Base-by-base conservation (phyloP, 192 early-diverging fungal species). In the Kappamyces sp. region DNA sequence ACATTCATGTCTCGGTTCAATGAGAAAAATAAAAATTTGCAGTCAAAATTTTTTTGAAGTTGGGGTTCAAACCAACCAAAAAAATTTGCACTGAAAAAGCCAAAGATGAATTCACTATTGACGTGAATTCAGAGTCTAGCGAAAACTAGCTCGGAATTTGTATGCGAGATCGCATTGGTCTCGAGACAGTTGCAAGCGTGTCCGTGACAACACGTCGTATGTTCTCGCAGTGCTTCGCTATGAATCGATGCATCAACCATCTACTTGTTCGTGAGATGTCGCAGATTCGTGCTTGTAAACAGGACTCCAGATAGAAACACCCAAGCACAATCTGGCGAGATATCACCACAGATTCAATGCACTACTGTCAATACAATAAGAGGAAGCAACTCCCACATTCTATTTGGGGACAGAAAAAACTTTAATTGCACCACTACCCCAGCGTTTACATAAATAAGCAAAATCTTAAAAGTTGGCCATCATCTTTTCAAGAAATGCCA, bases 1-100 rank as follows among this genome's bases (percentile, higher is more conserved):
- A 93, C 93, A 73, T 97, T 66, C 75, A 77, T 77, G 39, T 37
- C 55, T 62, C 59, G 49, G 34, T 62, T 51, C 32, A 37, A 49
- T 44, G 51, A 62, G 51, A 62, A 62, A 32, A 51, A 10, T 15
- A 51, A 51, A n/a, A 51, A 13, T 8, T 51, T 51, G 50, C 8
- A 44, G 43, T 13, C 9, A 44, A 13, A 9, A 13, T 44, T 44
- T 44, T 44, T 13, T 10, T 10, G 9, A 44, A 44, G 8, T 44
- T 44, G 9, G 8, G 43, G 13, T 13, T 44, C 23, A 23, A 23
- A 23, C 23, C 23, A 47, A 47, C 15, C 46, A 47, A 47, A 47
- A 47, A n/a, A 47, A n/a, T 47, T 47, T 15, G 15, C 15, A 47
- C 46, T 47, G 46, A 15, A 47, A 15, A 47, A 47, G 8, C n/a